Evolutionary conservation across 1,284 basidiomycete species (phyloP), one percentile per base, ranked within the genome.

Genomic region (Boletus smithii): DNA sequence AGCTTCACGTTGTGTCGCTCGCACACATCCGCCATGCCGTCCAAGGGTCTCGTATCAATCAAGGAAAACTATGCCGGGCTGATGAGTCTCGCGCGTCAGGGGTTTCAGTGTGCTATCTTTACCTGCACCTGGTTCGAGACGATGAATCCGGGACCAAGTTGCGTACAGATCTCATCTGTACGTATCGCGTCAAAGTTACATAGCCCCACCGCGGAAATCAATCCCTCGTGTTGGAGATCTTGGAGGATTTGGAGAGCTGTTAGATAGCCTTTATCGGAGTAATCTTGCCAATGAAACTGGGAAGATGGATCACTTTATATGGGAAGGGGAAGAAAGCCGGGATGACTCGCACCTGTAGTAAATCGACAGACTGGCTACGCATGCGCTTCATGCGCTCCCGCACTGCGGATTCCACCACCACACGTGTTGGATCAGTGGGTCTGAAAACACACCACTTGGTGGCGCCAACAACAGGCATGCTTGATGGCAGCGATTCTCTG

Each of bases 51-150:
- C 3, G 80, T 83, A 61, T 91, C 88, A 55, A 91, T 81, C 49
- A 91, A 65, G 5, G 88, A 91, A 59, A 89, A 90, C 88, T 91
- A 54, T 23, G 14, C 20, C 16, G 11, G n/a, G 35, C 8, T 34
- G 31, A 42, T 66, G 42, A 63, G 50, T 27, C 26, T n/a, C 40
- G 27, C 33, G 35, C 17, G 16, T 14, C 44, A 38, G 11, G 6
- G 13, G 36, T 16, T 27, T 11, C 32, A 39, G 38, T 36, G 27
- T 47, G 23, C 17, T 24, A 44, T 35, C 20, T 66, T 42, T 62
- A 88, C 88, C 75, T 87, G 88, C 16, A 91, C 81, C 69, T 91
- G 88, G 64, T 91, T 91, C 10, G 86, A 85, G 24, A 88, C 83
- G 45, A 91, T 80, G 17, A 73, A 74, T 5, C 81, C 83, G 7